These are phyloP conservation scores for Entomortierella lignicola DNA, from an alignment of 192 early-diverging fungal genomes.

Conservation along the genomic window DNA sequence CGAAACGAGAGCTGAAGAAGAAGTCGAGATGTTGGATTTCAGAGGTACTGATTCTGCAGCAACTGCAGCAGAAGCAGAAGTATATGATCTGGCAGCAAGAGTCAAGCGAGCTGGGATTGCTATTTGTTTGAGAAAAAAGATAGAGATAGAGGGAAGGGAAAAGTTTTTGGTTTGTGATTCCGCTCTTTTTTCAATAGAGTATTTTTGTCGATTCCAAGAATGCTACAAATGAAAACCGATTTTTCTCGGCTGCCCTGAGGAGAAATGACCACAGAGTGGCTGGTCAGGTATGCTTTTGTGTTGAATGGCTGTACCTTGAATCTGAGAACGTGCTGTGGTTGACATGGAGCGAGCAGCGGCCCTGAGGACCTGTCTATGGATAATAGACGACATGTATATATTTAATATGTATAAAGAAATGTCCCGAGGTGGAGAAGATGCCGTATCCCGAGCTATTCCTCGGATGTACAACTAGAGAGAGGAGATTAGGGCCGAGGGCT, in stretches of 20 bases:
- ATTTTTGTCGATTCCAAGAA: neutral
- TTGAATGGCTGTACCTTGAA: slow-evolving; percentile 25
- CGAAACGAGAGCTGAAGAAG: slow-evolving; percentile 31
- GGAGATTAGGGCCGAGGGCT: neutral
- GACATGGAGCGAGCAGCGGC: slow-evolving; percentile 29
- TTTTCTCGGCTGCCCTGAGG: too few relatives aligned
- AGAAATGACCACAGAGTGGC: neutral
- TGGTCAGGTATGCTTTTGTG: neutral
- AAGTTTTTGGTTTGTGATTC: neutral
- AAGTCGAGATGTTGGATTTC: slow-evolving; percentile 47
- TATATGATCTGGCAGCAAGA: slow-evolving; percentile 31
- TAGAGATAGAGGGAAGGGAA: neutral
- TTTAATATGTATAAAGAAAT: neutral
- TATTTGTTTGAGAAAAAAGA: too few relatives aligned
- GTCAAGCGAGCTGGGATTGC: slow-evolving; percentile 28
- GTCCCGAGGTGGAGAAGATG: neutral
- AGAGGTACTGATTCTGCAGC: slow-evolving; percentile 22
- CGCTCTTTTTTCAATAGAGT: neutral
- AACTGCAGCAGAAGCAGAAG: slow-evolving; percentile 6
- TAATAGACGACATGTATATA: slow-evolving; percentile 31
- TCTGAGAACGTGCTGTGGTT: slow-evolving; percentile 23
- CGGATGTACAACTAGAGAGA: neutral
- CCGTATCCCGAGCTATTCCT: neutral
- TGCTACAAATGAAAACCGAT: too few relatives aligned
- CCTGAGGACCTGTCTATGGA: slow-evolving; percentile 41